A percentile compares a stretch with the other conserved stretches of the same genome.
Conservation (phyloP, 1,284 basidiomycete species). For the Thelephora terrestris region DNA sequence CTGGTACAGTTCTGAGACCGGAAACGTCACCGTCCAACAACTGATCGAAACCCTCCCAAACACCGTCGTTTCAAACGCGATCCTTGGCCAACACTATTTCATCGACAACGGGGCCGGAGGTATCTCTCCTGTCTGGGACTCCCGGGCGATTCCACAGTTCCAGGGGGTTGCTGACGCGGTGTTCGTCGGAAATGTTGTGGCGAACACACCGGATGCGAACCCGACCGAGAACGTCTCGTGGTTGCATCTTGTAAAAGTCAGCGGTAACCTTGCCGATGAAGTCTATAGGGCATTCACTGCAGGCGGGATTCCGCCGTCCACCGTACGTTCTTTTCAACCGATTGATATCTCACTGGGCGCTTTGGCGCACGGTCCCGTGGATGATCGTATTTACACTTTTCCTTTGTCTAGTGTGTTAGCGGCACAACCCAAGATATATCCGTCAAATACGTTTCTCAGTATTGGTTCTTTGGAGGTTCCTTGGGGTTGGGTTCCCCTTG, state of each 20-base stretch:
- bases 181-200: conserved; percentile 35
- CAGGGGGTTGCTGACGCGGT: conserved; percentile 36
- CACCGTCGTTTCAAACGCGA: conserved; percentile 7
- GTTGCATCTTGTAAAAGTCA: conserved; percentile 37
- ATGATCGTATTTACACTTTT: background rate
- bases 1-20: conserved; percentile 7
- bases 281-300: conserved; percentile 50
- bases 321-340: conserved; percentile 23
- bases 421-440: conserved; percentile 17
- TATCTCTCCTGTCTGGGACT: conserved; percentile 49
- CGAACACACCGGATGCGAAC: conserved; percentile 31
- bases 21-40: conserved; percentile 6
- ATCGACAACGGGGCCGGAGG: conserved; percentile 34
- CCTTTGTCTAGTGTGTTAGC: conserved; percentile 13
- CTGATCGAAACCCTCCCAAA: conserved; percentile 8
- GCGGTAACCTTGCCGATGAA: conserved; percentile 39
- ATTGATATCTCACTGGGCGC: background rate
- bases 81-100: conserved; percentile 51
- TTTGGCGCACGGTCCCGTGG: too few species aligned
- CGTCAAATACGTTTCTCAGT: conserved; percentile 22
- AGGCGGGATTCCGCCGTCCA: conserved; percentile 52
- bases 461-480: conserved; percentile 9
- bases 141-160: conserved; percentile 29
- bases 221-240: conserved; percentile 40
- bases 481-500: too few species aligned